Evolutionary conservation across 176 grass and related monocot species (phyloP), one percentile per base, ranked within the genome.

Genomic region (Puya raimondii): DNA sequence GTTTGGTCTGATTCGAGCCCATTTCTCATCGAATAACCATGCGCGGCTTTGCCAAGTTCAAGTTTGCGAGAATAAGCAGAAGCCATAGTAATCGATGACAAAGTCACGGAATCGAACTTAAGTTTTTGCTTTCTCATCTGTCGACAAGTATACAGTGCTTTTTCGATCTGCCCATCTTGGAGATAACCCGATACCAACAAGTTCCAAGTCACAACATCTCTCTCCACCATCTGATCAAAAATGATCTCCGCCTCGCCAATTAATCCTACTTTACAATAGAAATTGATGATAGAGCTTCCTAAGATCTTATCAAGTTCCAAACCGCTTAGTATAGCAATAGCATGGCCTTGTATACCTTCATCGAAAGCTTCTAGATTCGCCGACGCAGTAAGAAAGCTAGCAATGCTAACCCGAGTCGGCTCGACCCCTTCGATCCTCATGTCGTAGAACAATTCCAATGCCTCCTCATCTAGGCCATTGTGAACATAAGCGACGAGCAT

Each of bases 291-390:
- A 25, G 72, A 74, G 21, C 72, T 74, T 16, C 72, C 72, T 11
- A 74, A 42, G 18, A 74, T 65, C 21, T 74, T 65, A 64, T 74
- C 72, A 20, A 74, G 72, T 22, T 74, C 47, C 27, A 74, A 48
- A 2, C 72, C 72, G 11, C 1, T 33, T 15, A 74, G 51, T 15
- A 74, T 21, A 15, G 72, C 58, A 49, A 74, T 42, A 50, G 72
- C 72, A 65, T 74, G 61, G 65, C 58, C 72, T 74, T 74, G 61
- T 74, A 9, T 64, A 27, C 72, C 72, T 74, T 74, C 72, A 12
- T 50, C 59, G 16, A 65, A 15, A 74, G 72, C 72, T 65, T 29
- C 59, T 11, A 74, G 21, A 23, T 74, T 74, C 2, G 59, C 61
- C 9, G 61, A 64, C 11, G 72, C 58, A 50, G 72, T 50, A 9